Conservation (phyloP, 2,329 filamentous ascomycete species). For the Simplicillium sp. region DNA sequence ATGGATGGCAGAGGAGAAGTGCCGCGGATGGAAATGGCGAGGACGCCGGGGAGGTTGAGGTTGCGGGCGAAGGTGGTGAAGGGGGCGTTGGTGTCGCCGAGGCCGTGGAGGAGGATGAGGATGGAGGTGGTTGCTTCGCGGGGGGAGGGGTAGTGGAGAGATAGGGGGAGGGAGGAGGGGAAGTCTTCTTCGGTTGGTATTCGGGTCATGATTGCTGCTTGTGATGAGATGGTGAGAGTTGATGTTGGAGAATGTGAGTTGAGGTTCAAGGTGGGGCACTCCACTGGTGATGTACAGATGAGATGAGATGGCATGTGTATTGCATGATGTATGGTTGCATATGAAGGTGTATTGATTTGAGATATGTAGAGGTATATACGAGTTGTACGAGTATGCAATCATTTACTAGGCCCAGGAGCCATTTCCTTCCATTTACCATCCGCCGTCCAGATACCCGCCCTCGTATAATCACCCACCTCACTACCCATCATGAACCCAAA, state of each 20-base stretch:
- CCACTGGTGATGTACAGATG: constrained; percentile 1
- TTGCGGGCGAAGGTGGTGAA: constrained; percentile 62
- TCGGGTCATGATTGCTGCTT: constrained; percentile 30
- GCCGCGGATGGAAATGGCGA: constrained; percentile 65
- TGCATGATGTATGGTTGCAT: background rate
- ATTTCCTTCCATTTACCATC: constrained; percentile 59
- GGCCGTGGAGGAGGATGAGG: constrained; percentile 73
- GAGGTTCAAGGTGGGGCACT: background rate
- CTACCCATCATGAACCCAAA: constrained; percentile 66
- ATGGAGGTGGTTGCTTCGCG: constrained; percentile 61
- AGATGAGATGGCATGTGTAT: background rate
- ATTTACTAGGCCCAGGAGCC: constrained; percentile 48
- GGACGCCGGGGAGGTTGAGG: constrained; percentile 67
- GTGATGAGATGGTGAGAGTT: background rate
- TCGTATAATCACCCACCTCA: constrained; percentile 60
- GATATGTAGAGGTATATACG: background rate
- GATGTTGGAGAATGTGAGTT: background rate
- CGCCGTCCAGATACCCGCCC: constrained; percentile 59
- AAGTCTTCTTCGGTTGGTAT: constrained; percentile 44
- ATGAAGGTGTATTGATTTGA: background rate
- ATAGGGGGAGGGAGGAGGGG: constrained; percentile 28
- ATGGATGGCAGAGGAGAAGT: constrained; percentile 59
- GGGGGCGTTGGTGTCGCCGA: constrained; percentile 64
- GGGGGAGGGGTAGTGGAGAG: constrained; percentile 39
- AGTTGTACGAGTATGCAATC: no score